Percentiles rank a stretch among this genome's conserved stretches.
Conservation (phyloP, 176 grass and related monocot species). For the Zoysia japonica region DNA sequence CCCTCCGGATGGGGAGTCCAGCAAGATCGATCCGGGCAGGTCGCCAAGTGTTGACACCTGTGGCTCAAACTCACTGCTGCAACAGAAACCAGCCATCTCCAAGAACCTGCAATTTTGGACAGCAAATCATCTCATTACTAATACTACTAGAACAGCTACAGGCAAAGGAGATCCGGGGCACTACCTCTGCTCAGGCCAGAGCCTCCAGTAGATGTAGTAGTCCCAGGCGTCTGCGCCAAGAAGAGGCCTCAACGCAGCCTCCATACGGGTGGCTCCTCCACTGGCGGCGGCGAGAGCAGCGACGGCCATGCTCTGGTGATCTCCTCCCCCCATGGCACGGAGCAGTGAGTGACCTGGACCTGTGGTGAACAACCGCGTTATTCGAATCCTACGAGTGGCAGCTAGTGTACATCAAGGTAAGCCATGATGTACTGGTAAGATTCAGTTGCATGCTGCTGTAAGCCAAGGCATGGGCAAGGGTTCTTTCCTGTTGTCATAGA, state of each 20-base stretch:
- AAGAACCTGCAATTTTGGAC: conserved; percentile 52
- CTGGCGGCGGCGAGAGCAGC: neutral
- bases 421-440: neutral
- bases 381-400: conserved; percentile 3
- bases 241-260: conserved; percentile 61
- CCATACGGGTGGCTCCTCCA: conserved; percentile 40
- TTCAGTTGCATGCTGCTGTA: conserved; percentile 37
- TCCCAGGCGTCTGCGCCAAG: conserved; percentile 65
- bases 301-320: conserved; percentile 8
- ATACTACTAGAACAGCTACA: too few relatives aligned
- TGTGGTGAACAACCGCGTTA: too few relatives aligned
- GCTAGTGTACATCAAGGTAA: too few relatives aligned
- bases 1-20: conserved; percentile 63
- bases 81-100: conserved; percentile 80
- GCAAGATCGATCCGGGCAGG: conserved; percentile 62
- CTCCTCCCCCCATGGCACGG: conserved; percentile 50
- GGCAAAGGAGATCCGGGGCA: neutral
- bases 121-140: too few relatives aligned
- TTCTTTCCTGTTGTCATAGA: conserved; percentile 35
- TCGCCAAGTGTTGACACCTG: conserved; percentile 44
- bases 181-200: conserved; percentile 75
- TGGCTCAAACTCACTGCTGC: conserved; percentile 53
- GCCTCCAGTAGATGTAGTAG: conserved; percentile 77
- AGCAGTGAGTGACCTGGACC: neutral
- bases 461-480: conserved; percentile 15